Evolutionary conservation across 148 eudicot genomes (phyloP), one percentile per base, ranked within the genome.

Genomic region (Cornus suecica): DNA sequence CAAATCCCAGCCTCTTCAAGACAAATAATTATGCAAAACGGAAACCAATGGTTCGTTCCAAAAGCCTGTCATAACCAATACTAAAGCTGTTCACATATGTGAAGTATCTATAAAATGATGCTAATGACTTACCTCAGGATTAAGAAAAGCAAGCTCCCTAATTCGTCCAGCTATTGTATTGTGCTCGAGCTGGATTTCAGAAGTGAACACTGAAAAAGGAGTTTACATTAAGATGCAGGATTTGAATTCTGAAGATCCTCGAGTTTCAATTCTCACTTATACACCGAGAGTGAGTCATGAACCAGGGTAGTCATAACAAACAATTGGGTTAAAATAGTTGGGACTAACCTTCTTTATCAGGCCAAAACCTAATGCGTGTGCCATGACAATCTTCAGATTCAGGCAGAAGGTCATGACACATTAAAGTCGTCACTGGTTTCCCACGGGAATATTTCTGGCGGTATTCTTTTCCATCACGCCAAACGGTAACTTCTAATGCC

Each of bases 101-200:
- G 29, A 41, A 68, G 37, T 20, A 74, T 76, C 30, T 4, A 4
- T 37, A 65, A n/a, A 24, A 45, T 51, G 68, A 58, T 41, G 69
- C 28, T 45, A 52, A 32, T 61, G n/a, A 72, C 42, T 76, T 78
- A 90, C 99, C 99, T 91, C 82, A 8, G 99, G 99, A 78, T 92
- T 93, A 29, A 95, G 81, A 84, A 95, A 95, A 72, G 99, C 99
- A 74, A 93, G 99, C 87, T 95, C 99, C 84, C 99, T 90, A 48
- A 92, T 85, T 77, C 99, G 85, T 61, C 94, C 92, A 84, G 99
- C 94, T 70, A 95, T 90, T 45, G 97, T 92, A 79, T 81, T 86
- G 81, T 88, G 84, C 71, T 95, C 99, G 78, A 92, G 91, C 81
- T 91, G 83, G 65, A 91, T 88, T 23, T 71, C 97, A 79, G 94